A percentile compares a stretch with the other conserved stretches of the same genome.
Conservation (phyloP, 2,329 filamentous ascomycete genomes). For the Verticillium zaregamsianum region DNA sequence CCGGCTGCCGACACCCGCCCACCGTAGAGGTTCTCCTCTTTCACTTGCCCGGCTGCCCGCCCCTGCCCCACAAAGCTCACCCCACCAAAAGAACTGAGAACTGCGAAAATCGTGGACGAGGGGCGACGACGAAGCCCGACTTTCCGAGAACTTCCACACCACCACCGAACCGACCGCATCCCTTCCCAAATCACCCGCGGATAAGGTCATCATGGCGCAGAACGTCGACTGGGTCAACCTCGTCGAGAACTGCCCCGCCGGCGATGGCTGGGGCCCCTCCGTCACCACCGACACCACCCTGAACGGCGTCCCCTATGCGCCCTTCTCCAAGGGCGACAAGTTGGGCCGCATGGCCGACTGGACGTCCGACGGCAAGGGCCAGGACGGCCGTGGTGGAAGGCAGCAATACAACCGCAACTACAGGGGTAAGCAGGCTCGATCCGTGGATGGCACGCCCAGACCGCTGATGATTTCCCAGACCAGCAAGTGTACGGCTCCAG, state of each 20-base stretch:
- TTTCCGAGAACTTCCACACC: slow-evolving; percentile 12
- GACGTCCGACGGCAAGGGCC: slow-evolving; percentile 86
- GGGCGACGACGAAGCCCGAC: slow-evolving; percentile 11
- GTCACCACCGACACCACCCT: slow-evolving; percentile 82
- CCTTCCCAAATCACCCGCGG: slow-evolving; percentile 1
- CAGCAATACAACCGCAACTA: slow-evolving; percentile 91
- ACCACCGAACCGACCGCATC: slow-evolving; percentile 6
- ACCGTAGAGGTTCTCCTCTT: not conserved
- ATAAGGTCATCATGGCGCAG: slow-evolving; percentile 38
- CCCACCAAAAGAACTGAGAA: slow-evolving; percentile 14
- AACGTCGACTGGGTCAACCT: slow-evolving; percentile 58
- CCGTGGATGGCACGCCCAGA: not conserved
- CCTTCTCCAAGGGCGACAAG: slow-evolving; percentile 98
- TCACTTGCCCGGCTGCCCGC: slow-evolving; percentile 9
- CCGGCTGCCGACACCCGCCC: not conserved
- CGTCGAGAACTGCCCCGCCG: slow-evolving; percentile 67
- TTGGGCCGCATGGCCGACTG: slow-evolving; percentile 98
- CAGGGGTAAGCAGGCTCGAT: slow-evolving; percentile 59
- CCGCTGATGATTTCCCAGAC: slow-evolving; percentile 46
- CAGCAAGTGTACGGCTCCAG: slow-evolving; percentile 96
- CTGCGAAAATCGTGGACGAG: slow-evolving; percentile 13
- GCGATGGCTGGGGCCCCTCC: slow-evolving; percentile 83
- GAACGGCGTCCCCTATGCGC: slow-evolving; percentile 93
- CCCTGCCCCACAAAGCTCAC: slow-evolving; percentile 15
- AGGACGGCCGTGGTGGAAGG: slow-evolving; percentile 68